Conservation (phyloP, 2,329 filamentous ascomycete species). For the Colletotrichum sp. region DNA sequence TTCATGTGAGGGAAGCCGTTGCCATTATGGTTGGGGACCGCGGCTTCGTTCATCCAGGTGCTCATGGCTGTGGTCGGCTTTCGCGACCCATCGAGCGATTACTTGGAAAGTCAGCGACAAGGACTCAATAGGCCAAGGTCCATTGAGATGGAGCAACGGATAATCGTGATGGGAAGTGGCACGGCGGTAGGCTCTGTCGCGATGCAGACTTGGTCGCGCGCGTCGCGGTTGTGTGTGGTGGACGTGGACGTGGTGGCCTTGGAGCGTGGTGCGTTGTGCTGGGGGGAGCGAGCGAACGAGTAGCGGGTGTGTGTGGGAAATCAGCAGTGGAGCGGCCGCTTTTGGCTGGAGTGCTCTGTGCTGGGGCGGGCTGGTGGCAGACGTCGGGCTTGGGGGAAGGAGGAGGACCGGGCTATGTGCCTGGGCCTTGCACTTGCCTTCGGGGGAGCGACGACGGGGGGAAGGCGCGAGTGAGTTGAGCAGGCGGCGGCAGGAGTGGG, state of each 20-base stretch:
- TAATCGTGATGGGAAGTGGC: conserved; percentile 38
- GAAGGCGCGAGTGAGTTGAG: background rate
- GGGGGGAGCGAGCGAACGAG: conserved; percentile 15
- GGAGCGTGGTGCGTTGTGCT: background rate
- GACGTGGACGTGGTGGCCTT: conserved; percentile 39
- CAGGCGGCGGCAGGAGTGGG: background rate
- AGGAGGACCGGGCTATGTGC: background rate
- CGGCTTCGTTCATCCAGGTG: conserved; percentile 75
- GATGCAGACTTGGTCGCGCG: conserved; percentile 18
- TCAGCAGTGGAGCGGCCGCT: conserved; percentile 19
- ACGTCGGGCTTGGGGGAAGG: background rate
- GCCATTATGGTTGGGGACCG: conserved; percentile 73
- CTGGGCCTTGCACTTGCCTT: background rate
- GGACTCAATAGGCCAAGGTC: conserved; percentile 40
- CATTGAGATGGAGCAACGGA: conserved; percentile 44
- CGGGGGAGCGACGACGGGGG: background rate
- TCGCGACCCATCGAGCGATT: conserved; percentile 51
- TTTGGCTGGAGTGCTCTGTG: background rate
- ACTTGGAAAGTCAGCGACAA: conserved; percentile 52
- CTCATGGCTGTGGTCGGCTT: conserved; percentile 64
- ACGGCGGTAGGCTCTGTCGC: conserved; percentile 37
- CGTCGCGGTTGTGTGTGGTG: conserved; percentile 24
- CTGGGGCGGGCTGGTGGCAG: background rate
- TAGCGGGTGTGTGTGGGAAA: conserved; percentile 10
- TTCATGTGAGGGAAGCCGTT: conserved; percentile 70